Conservation (phyloP, 2,329 filamentous ascomycete genomes). For the Colletotrichum navitas region DNA sequence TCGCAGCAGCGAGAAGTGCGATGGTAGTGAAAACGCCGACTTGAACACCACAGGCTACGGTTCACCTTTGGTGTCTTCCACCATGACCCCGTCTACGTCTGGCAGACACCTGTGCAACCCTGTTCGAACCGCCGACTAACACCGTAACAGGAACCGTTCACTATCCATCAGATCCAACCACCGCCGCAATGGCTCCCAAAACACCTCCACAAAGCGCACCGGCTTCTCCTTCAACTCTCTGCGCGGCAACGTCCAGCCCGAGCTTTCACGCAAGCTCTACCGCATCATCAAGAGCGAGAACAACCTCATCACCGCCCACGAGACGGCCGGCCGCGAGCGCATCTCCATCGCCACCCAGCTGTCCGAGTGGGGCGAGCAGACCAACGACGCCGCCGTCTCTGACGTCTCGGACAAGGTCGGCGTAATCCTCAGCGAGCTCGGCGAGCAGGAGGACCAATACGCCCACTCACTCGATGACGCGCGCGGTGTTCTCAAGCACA, state of each 20-base stretch:
- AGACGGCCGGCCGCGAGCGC: conserved; percentile 86
- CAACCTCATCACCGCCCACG: conserved; percentile 85
- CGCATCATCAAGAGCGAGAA: conserved; percentile 96
- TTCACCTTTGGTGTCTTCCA: conserved; percentile 2
- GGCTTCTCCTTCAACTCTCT: conserved; percentile 87
- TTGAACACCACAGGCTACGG: not conserved
- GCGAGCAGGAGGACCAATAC: conserved; percentile 91
- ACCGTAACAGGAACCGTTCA: conserved; percentile 73
- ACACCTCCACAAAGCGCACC: conserved; percentile 53
- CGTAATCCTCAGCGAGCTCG: conserved; percentile 90
- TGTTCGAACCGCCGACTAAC: conserved; percentile 8
- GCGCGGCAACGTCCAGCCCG: conserved; percentile 85
- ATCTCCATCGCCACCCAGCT: conserved; percentile 88
- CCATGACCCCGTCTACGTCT: conserved; percentile 6
- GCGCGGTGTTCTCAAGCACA: conserved; percentile 85
- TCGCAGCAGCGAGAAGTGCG: conserved; percentile 24
- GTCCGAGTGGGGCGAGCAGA: conserved; percentile 96
- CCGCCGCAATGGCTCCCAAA: conserved; percentile 54
- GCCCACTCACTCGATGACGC: conserved; percentile 90
- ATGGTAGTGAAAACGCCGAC: not conserved
- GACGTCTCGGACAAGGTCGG: conserved; percentile 97
- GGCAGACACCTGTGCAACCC: not conserved
- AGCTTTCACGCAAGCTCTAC: conserved; percentile 89
- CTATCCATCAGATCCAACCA: conserved; percentile 80
- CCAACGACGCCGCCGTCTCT: conserved; percentile 85